These are phyloP conservation scores for Yamadazyma spencermartinsiae DNA, from an alignment of 1,139 yeast species.

Conservation along the genomic window DNA sequence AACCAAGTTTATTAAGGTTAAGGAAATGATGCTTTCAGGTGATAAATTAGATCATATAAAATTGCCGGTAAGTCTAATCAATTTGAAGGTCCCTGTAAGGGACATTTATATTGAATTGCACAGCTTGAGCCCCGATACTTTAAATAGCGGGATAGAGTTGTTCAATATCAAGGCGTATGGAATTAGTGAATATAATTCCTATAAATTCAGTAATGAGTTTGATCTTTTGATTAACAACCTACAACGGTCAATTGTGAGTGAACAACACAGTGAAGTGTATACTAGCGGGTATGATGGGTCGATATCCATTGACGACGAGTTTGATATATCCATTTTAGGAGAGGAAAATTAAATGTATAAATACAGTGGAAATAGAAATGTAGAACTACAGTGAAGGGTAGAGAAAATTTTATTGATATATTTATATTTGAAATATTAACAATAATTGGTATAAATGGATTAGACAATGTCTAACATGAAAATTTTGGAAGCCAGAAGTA, in stretches of 20 bases:
- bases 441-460: slow-evolving; percentile 5
- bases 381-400: no score
- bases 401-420: background rate
- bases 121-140: slow-evolving; percentile 10
- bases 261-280: background rate
- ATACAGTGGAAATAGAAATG: no score
- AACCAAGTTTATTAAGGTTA: slow-evolving; percentile 34
- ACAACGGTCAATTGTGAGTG: slow-evolving; percentile 7
- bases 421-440: slow-evolving; percentile 1
- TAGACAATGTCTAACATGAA: background rate
- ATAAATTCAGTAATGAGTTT: slow-evolving; percentile 27
- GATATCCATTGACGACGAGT: slow-evolving; percentile 2
- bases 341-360: background rate
- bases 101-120: slow-evolving; percentile 40
- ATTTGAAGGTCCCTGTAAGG: slow-evolving; percentile 31
- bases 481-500: slow-evolving; percentile 14
- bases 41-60: slow-evolving; percentile 29
- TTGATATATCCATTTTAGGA: background rate
- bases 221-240: slow-evolving; percentile 23
- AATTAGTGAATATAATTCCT: slow-evolving; percentile 33
- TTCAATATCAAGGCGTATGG: slow-evolving; percentile 40
- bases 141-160: slow-evolving; percentile 23
- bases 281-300: slow-evolving; percentile 12
- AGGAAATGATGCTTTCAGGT: slow-evolving; percentile 21
- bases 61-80: slow-evolving; percentile 37